Conservation (phyloP, 352 stramenopile species). For the Globisporangium viniferum region DNA sequence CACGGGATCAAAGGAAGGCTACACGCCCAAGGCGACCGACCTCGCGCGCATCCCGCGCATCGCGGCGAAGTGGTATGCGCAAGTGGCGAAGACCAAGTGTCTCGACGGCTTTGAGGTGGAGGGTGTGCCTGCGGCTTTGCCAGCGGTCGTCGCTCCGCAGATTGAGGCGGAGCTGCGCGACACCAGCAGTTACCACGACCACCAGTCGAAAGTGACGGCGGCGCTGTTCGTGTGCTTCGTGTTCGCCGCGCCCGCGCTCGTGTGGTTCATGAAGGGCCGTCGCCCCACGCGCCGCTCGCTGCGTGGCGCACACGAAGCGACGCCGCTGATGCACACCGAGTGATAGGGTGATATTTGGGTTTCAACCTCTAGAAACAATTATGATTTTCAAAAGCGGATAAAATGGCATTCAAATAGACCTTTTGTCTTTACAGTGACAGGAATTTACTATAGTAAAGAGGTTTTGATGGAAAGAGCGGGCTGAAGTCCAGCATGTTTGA, state of each 20-base stretch:
- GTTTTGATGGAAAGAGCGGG: no score
- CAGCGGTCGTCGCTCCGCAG: neutral
- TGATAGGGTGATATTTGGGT: neutral
- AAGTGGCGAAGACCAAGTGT: constrained; percentile 57
- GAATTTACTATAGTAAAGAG: no score
- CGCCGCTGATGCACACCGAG: constrained; percentile 15
- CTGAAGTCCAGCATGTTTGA: no score
- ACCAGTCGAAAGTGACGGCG: constrained; percentile 2
- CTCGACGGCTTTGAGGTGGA: constrained; percentile 25
- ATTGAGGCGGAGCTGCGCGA: constrained; percentile 2
- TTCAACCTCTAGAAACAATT: no score
- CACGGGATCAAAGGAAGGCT: constrained; percentile 27
- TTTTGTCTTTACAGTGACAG: no score
- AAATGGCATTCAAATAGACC: no score
- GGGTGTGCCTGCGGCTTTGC: neutral
- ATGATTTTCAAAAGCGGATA: no score
- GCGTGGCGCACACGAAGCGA: constrained; percentile 8
- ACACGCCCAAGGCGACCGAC: constrained; percentile 20
- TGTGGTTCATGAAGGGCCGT: constrained; percentile 19
- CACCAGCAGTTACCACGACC: neutral
- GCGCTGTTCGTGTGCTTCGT: constrained; percentile 2
- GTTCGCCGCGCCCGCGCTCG: constrained; percentile 13
- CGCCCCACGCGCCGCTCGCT: constrained; percentile 9
- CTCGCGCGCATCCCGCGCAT: constrained; percentile 34
- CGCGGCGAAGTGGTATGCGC: constrained; percentile 57